Base-by-base conservation (phyloP, 257 asterid species). In the Primulina tabacum region DNA sequence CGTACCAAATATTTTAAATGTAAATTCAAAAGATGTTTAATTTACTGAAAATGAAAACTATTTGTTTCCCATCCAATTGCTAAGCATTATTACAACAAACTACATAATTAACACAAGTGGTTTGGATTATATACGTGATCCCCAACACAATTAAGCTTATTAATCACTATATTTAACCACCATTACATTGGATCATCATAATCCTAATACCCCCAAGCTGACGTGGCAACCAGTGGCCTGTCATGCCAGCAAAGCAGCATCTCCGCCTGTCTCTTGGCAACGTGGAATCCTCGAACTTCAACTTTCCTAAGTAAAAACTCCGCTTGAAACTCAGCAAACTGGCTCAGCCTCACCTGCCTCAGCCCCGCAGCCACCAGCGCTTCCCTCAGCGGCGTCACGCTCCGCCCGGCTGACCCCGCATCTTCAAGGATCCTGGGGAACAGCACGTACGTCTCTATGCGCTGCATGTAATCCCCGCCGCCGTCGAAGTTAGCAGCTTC, bases 191-290 rank as follows among this genome's bases (percentile, higher is more conserved):
- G 57, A 50, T 50, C 16, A 50, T 16, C 7, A 50, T 50, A 1
- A 43, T 43, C 18, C 82, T 50, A 50, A 50, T 5, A 50, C 86
- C 92, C 81, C 99, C 99, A 94, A 0, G 97, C 92, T 71, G 99
- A 94, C 74, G 92, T 88, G 85, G 96, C 89, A n/a, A 85, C 92
- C 0, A 91, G 83, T 2, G 90, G 91, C 87, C 95, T 77, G 30
- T 87, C 93, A 43, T 91, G 93, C 99, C 99, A 94, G 82, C 97
- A 94, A 56, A 94, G 99, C 92, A 89, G 75, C 97, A 91, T 81
- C 91, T 94, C 99, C 17, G 89, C 92, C 78, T 87, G 97, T 14
- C 83, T 81, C 68, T 90, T 90, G 14, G 77, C 89, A 68, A 90
- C 96, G 78, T 87, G 96, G 90, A 93, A 90, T 6, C 99, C 99